These are phyloP conservation scores for Cercophora newfieldiana DNA, from an alignment of 495 filamentous ascomycete species.

Conservation along the genomic window DNA sequence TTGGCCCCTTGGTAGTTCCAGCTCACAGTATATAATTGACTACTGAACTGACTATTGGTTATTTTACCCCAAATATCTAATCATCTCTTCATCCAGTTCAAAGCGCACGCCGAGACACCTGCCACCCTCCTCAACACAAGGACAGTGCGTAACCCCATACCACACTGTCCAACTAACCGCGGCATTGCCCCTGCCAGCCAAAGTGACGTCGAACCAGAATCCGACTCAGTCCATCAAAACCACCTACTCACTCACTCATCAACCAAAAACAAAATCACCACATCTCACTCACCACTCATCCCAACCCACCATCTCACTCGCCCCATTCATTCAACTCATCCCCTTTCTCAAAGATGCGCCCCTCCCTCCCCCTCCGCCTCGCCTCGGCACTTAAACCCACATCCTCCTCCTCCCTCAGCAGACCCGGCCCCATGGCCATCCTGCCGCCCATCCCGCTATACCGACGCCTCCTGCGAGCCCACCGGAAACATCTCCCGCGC, in stretches of 20 bases:
- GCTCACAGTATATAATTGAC: too few species aligned
- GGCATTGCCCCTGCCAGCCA: background rate
- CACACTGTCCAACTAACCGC: background rate
- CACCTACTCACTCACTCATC: background rate
- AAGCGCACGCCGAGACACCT: too few species aligned
- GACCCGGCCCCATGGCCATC: conserved; percentile 67
- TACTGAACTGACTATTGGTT: too few species aligned
- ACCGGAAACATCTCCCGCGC: conserved; percentile 70
- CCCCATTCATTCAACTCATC: background rate
- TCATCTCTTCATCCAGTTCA: too few species aligned
- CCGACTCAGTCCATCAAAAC: background rate
- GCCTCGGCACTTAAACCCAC: conserved; percentile 15
- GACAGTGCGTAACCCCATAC: background rate
- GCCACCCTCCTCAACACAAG: background rate
- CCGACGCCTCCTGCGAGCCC: conserved; percentile 79
- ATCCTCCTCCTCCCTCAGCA: conserved; percentile 22
- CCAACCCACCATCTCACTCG: background rate
- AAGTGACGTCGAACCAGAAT: background rate
- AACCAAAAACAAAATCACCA: too few species aligned
- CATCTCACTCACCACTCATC: background rate
- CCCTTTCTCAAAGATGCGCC: background rate
- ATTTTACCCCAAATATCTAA: too few species aligned
- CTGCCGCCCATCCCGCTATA: conserved; percentile 91
- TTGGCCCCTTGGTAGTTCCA: too few species aligned
- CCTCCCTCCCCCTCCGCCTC: conserved; percentile 10